Conservation (phyloP, 2,329 filamentous ascomycete genomes). For the Neocatenulostroma microsporum region DNA sequence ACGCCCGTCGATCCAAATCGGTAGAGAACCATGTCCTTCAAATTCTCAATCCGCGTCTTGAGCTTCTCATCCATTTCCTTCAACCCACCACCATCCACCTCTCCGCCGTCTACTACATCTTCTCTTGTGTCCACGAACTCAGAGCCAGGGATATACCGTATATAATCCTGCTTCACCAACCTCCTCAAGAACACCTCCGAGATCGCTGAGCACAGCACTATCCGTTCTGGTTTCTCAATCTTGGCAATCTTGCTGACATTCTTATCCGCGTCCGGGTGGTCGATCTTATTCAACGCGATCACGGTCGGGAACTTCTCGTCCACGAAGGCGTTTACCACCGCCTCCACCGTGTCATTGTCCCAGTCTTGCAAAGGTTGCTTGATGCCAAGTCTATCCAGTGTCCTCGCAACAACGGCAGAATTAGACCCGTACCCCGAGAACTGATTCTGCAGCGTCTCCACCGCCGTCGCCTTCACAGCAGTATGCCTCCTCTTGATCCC, state of each 20-base stretch:
- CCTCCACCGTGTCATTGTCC: conserved; percentile 73
- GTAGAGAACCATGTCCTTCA: conserved; percentile 96
- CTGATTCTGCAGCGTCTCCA: conserved; percentile 86
- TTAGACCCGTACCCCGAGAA: conserved; percentile 95
- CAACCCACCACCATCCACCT: conserved; percentile 74
- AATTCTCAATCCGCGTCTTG: conserved; percentile 77
- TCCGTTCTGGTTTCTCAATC: conserved; percentile 52
- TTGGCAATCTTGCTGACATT: conserved; percentile 75
- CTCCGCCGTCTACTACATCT: conserved; percentile 82
- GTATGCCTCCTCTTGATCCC: conserved; percentile 29
- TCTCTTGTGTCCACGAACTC: conserved; percentile 90
- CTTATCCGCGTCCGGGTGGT: conserved; percentile 89
- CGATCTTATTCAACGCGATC: conserved; percentile 95
- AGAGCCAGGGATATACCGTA: conserved; percentile 81
- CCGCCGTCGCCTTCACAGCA: conserved; percentile 60
- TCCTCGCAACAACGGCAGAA: conserved; percentile 64
- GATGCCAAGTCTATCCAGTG: conserved; percentile 67
- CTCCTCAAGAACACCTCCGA: conserved; percentile 92
- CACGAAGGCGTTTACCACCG: conserved; percentile 82
- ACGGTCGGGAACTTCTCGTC: conserved; percentile 98
- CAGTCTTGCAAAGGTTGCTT: conserved; percentile 85
- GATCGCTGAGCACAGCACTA: conserved; percentile 88
- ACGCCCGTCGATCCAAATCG: conserved; percentile 93
- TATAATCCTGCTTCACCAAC: conserved; percentile 84
- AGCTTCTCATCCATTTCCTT: conserved; percentile 96